These are phyloP conservation scores for Ambrosiella xylebori DNA, from an alignment of 2,329 filamentous ascomycete species.

Conservation along the genomic window DNA sequence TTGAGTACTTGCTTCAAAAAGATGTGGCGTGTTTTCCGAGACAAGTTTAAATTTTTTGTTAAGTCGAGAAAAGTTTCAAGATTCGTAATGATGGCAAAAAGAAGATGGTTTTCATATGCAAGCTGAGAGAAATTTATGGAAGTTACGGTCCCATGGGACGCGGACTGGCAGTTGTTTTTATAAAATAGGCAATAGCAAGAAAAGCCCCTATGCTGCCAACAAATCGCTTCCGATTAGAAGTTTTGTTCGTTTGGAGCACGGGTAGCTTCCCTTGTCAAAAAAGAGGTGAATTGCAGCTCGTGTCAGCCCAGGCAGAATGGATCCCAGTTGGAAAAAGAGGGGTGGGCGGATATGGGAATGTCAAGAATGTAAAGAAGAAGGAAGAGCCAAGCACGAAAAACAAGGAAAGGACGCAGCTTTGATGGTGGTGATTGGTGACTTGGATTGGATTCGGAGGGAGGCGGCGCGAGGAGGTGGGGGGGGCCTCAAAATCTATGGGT, in stretches of 20 bases:
- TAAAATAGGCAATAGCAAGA: background rate
- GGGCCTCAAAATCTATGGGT: background rate
- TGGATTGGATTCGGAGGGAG: background rate
- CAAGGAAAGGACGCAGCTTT: background rate
- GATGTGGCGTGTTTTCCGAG: too few species aligned
- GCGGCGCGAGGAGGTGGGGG: background rate
- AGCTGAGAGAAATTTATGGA: background rate
- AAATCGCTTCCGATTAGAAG: background rate
- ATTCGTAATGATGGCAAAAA: background rate
- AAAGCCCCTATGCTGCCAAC: background rate
- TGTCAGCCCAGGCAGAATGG: background rate
- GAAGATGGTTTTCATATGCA: slow-evolving; percentile 1
- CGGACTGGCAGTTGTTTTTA: background rate
- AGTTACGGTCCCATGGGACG: background rate
- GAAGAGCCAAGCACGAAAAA: background rate
- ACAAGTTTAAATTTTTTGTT: too few species aligned
- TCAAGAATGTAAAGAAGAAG: background rate
- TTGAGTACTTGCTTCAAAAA: too few species aligned
- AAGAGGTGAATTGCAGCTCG: background rate
- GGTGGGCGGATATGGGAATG: background rate
- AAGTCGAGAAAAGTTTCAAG: background rate
- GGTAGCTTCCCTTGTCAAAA: background rate
- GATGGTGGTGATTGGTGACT: background rate
- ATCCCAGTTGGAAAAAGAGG: background rate
- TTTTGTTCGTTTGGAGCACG: background rate